Base-by-base conservation (phyloP, 2,329 filamentous ascomycete species). In the Bretziella fagacearum region DNA sequence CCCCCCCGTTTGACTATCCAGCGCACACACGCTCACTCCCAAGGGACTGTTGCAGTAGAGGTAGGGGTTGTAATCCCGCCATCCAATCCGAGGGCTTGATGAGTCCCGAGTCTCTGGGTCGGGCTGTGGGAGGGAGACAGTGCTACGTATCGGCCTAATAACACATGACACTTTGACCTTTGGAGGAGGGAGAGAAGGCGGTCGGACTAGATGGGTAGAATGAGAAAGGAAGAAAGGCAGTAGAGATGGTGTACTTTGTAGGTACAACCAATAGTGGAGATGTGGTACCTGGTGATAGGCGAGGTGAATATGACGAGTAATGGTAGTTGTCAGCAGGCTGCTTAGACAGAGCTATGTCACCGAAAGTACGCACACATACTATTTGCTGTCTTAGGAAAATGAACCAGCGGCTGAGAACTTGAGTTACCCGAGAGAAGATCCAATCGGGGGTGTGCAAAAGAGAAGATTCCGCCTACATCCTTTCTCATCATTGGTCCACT, bases 61-160 rank as follows among this genome's bases (percentile, higher is more conserved):
- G 40, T 26, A 27, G 25, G 40, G 40, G 40, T 7, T 30, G 11
- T 30, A 18, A 8, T 41, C n/a, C 23, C n/a, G 29, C 26, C 20
- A 15, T 27, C 40, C 40, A 43, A 43, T 43, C 40, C 40, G 11
- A 43, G 11, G 11, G 23, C 26, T 29, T 20, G 11, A 29, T 23
- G 29, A 15, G 8, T 30, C 40, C 40, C 40, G 40, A 43, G 11
- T 23, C 11, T 30, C 17, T 30, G 40, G 40, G 40, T 43, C 40
- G 20, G 40, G 40, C 27, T 30, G 40, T 30, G 20, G 40, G 40
- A 43, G 23, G 22, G 25, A 30, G 10, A 27, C 13, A 30, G 25
- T 43, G 40, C 40, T 43, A 30, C 40, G 40, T 43, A 27, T 30
- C 40, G 18, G 40, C 40, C 40, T 43, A 43, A 43, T 43, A 6